Evolutionary conservation across 176 grass and related monocot genomes (phyloP), one percentile per base, ranked within the genome.

Genomic region (Bonia amplexicaulis): DNA sequence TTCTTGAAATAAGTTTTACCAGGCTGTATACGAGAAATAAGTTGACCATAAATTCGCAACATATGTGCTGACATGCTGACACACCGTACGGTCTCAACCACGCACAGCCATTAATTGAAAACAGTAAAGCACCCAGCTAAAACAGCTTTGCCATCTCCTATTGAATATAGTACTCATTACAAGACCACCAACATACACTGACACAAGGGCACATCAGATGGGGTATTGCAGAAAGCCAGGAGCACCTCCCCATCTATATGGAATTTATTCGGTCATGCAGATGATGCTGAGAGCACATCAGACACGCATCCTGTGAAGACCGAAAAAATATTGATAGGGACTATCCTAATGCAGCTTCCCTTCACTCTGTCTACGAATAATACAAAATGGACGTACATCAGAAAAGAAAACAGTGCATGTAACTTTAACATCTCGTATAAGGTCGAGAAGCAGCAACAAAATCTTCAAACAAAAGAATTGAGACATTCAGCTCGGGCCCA

Each of bases 391-490:
- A 76, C 86, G 85, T 85, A 88, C 76, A 73, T 48, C 76, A 79
- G 68, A 55, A 80, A 71, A 65, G 40, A 81, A 84, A 86, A 83
- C 84, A 85, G 64, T 71, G 71, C 85, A 80, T 71, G 80, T 79
- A 88, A 79, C 66, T 94, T 74, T 35, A 88, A 92, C 80, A 82
- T 61, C 76, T 64, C 45, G 63, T 88, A 84, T 87, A 69, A 85
- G 72, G 77, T 85, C 42, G 73, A 85, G 57, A 69, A 87, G 89
- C 83, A 89, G 82, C 75, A 80, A 83, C 85, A 94, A 92, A 90
- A 92, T 88, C 90, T 90, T 72, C 92, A 92, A 88, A 94, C 81
- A 85, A 94, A 94, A 92, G 87, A 94, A 94, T 94, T 16, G 77
- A 86, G 84, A 88, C 90, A 76, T 89, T 85, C 80, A 86, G 53